Conservation (phyloP, 805 yeast species). For the Metschnikowia koreensis region DNA sequence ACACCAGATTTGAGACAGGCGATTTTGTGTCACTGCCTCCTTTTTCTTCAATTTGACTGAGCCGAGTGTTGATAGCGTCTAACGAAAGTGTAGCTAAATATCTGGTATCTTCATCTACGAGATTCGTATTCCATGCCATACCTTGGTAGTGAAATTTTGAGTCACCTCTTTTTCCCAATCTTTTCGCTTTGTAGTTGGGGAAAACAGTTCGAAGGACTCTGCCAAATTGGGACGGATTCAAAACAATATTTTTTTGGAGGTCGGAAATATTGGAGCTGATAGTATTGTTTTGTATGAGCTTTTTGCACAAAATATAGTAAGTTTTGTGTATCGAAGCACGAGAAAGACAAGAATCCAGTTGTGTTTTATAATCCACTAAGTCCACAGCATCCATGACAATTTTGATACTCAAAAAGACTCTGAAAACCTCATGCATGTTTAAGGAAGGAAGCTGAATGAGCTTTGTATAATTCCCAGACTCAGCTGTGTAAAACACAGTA, state of each 20-base stretch:
- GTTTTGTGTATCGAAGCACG: slow-evolving; percentile 41
- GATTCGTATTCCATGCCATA: slow-evolving; percentile 37
- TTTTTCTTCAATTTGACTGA: no score
- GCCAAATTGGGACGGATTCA: slow-evolving; percentile 43
- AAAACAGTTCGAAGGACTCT: slow-evolving; percentile 40
- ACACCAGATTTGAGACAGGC: no score
- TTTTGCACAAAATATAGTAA: slow-evolving; percentile 40
- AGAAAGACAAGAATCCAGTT: slow-evolving; percentile 19
- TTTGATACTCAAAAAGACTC: slow-evolving; percentile 42
- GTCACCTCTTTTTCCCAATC: slow-evolving; percentile 43
- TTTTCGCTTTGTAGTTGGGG: slow-evolving; percentile 36
- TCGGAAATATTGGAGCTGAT: slow-evolving; percentile 29
- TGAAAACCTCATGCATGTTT: slow-evolving; percentile 42
- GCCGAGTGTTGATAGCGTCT: slow-evolving; percentile 17
- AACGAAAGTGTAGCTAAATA: slow-evolving; percentile 34
- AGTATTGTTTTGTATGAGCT: slow-evolving; percentile 35
- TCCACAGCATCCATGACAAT: slow-evolving; percentile 19
- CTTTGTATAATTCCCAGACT: background rate
- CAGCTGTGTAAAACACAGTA: background rate
- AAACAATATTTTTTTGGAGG: slow-evolving; percentile 31
- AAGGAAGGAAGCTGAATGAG: slow-evolving; percentile 28
- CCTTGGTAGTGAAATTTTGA: slow-evolving; percentile 44
- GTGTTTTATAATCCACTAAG: slow-evolving; percentile 15
- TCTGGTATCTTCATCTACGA: slow-evolving; percentile 31
- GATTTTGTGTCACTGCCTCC: no score